A percentile compares a stretch with the other conserved stretches of the same genome.
These are phyloP conservation scores for Trichopus zeylanicus DNA, from an alignment of 116 monocot species.

Conservation along the genomic window DNA sequence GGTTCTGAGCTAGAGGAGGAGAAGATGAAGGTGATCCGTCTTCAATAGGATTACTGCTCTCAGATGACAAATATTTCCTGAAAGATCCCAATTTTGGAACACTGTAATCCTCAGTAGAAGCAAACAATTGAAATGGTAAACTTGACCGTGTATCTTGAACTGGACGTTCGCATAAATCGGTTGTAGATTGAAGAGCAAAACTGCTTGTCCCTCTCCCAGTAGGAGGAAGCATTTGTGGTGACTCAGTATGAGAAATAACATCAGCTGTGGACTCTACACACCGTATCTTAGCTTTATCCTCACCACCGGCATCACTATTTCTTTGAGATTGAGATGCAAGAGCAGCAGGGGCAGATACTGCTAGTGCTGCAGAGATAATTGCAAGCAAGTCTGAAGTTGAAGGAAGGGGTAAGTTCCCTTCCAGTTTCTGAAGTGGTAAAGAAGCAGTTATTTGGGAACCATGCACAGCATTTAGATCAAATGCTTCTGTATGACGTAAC, in stretches of 20 bases:
- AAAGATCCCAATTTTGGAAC: constrained; percentile 56
- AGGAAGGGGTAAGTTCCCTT: constrained; percentile 22
- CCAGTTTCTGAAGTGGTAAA: constrained; percentile 23
- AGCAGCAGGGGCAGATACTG: constrained; percentile 32
- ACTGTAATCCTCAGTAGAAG: constrained; percentile 57
- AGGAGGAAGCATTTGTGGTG: constrained; percentile 10
- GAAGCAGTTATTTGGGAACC: constrained; percentile 26
- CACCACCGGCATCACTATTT: constrained; percentile 57
- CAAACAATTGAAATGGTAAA: constrained; percentile 68
- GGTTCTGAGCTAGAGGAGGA: constrained; percentile 64
- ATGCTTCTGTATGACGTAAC: constrained; percentile 24
- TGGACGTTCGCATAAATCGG: constrained; percentile 20
- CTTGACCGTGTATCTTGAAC: constrained; percentile 12
- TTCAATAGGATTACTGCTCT: constrained; percentile 96
- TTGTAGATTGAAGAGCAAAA: neutral
- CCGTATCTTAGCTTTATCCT: constrained; percentile 45
- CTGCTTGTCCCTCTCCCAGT: constrained; percentile 5
- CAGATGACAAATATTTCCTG: constrained; percentile 79
- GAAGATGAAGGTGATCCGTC: constrained; percentile 84
- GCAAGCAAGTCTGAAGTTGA: constrained; percentile 58
- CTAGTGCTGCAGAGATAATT: constrained; percentile 60
- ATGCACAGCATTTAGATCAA: constrained; percentile 81
- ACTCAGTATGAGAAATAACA: constrained; percentile 36
- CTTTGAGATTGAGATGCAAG: constrained; percentile 48
- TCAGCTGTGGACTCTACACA: constrained; percentile 19